phyloP scores from a whole-genome alignment of 257 asterid species.

The Gardenia jasminoides region DNA sequence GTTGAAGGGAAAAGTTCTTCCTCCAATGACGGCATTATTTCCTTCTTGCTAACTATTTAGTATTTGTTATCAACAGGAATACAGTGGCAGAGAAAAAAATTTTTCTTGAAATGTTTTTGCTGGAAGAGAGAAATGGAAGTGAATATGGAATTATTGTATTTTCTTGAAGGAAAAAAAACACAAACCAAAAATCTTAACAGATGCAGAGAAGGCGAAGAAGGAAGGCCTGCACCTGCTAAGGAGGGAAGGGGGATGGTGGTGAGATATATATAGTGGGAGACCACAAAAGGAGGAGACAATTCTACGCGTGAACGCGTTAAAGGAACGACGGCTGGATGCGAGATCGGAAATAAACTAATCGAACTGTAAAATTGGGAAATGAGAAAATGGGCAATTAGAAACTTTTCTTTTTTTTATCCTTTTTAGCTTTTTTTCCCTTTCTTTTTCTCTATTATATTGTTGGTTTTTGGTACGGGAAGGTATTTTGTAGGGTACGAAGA shows the following conservation, averaged over 20 bases:
- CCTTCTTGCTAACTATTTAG: background rate
- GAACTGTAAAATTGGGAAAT: background rate
- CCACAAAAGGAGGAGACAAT: slow-evolving; percentile 28
- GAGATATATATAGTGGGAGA: slow-evolving; percentile 43
- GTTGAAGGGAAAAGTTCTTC: slow-evolving; percentile 61
- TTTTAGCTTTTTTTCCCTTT: background rate
- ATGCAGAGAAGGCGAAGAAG: slow-evolving; percentile 47
- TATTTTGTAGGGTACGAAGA: background rate
- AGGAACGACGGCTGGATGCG: slow-evolving; percentile 37
- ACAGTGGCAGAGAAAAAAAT: background rate
- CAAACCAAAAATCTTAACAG: slow-evolving; percentile 14
- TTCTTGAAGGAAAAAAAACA: background rate
- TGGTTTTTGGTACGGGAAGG: background rate
- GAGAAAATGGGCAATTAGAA: background rate
- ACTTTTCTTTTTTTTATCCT: background rate
- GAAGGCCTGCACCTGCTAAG: slow-evolving; percentile 50
- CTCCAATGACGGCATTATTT: slow-evolving; percentile 47
- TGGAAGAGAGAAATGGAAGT: background rate
- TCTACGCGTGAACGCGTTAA: slow-evolving; percentile 59
- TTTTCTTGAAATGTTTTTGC: background rate
- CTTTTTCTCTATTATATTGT: background rate
- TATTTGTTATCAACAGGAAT: background rate
- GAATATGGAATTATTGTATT: background rate
- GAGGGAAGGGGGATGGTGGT: slow-evolving; percentile 1
- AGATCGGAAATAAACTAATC: background rate